Percentiles rank a stretch among this genome's conserved stretches.
These are phyloP conservation scores for Fusarium anthophilum DNA, from an alignment of 2,329 filamentous ascomycete species.

Conservation along the genomic window DNA sequence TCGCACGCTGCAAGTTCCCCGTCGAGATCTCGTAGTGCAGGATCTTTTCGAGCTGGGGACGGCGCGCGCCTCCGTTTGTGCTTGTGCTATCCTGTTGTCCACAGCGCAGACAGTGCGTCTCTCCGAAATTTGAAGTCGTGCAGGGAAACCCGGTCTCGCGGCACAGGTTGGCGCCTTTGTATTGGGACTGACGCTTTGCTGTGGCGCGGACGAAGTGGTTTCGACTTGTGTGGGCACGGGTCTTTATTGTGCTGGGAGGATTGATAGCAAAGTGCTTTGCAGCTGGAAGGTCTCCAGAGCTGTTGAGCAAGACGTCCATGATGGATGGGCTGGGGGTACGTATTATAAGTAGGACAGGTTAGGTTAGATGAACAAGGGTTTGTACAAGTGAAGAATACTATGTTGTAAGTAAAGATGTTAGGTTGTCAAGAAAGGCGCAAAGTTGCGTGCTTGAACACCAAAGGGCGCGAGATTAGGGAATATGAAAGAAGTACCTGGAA, in stretches of 20 bases:
- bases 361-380: background rate
- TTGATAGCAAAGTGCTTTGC: conserved; percentile 32
- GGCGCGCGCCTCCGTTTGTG: conserved; percentile 23
- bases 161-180: conserved; percentile 28
- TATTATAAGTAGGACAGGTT: conserved; percentile 4
- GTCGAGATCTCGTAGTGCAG: conserved; percentile 21
- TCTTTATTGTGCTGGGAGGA: conserved; percentile 10
- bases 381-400: conserved; percentile 14
- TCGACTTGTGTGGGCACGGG: conserved; percentile 33
- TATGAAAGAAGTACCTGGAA: conserved; percentile 37
- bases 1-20: conserved; percentile 2
- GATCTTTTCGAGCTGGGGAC: conserved; percentile 37
- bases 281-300: conserved; percentile 34
- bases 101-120: conserved; percentile 21
- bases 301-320: conserved; percentile 38
- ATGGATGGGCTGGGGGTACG: conserved; percentile 1
- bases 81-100: conserved; percentile 10
- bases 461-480: conserved; percentile 35
- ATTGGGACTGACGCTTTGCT: conserved; percentile 45
- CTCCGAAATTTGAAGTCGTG: conserved; percentile 11
- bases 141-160: conserved; percentile 37
- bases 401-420: conserved; percentile 29
- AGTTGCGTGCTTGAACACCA: conserved; percentile 38
- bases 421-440: conserved; percentile 40
- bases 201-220: conserved; percentile 47